phyloP scores from a whole-genome alignment of 2,329 filamentous ascomycete genomes.

The Nigrospora sphaerica region DNA sequence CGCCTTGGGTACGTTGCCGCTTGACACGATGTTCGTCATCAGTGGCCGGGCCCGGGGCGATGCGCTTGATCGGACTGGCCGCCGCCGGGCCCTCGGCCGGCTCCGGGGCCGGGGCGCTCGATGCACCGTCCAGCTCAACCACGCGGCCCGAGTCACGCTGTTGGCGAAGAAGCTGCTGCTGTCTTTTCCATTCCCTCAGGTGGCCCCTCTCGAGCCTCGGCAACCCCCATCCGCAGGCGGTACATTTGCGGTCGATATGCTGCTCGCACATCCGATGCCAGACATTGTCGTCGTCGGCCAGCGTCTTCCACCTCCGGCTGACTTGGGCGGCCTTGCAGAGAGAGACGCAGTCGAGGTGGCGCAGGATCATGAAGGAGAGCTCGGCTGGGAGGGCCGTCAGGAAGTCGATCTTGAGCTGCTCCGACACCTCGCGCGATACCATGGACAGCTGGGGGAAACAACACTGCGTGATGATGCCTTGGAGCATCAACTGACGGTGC shows the following conservation, averaged over 20 bases:
- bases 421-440: constrained; percentile 81
- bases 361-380: constrained; percentile 87
- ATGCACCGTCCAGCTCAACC: constrained; percentile 8
- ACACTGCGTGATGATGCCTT: constrained; percentile 92
- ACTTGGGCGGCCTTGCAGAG: constrained; percentile 95
- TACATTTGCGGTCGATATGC: constrained; percentile 75
- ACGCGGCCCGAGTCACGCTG: constrained; percentile 14
- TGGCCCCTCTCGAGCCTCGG: constrained; percentile 84
- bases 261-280: constrained; percentile 98
- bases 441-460: constrained; percentile 96
- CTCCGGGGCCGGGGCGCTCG: background rate
- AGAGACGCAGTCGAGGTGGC: constrained; percentile 86
- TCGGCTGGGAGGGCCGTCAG: constrained; percentile 81
- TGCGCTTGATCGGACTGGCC: constrained; percentile 23
- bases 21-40: constrained; percentile 22
- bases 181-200: constrained; percentile 77
- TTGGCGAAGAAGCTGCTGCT: constrained; percentile 58
- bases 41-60: constrained; percentile 15
- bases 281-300: constrained; percentile 96
- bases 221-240: constrained; percentile 91
- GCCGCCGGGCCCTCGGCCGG: constrained; percentile 2
- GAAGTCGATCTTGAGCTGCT: constrained; percentile 97
- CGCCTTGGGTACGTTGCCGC: constrained; percentile 22
- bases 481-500: constrained; percentile 91
- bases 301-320: constrained; percentile 74